Conservation (phyloP, 768 basidiomycete species). For the Boletellus ananas region DNA sequence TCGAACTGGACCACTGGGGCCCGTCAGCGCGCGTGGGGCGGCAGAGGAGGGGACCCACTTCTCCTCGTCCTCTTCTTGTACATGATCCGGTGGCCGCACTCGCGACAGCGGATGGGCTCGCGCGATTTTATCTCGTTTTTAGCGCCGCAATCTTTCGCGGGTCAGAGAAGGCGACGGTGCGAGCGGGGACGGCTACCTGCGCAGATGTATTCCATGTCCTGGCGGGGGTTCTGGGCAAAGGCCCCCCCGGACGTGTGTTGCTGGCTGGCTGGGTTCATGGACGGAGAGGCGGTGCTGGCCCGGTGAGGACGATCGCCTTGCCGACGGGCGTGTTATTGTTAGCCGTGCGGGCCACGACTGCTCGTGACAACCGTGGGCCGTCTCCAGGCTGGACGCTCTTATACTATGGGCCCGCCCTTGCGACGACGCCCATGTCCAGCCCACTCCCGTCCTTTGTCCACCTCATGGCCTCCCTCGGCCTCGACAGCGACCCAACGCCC, state of each 20-base stretch:
- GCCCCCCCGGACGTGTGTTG: slow-evolving; percentile 29
- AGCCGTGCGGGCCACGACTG: slow-evolving; percentile 31
- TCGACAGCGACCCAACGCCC: slow-evolving; percentile 47
- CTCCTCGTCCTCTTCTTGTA: slow-evolving; percentile 94
- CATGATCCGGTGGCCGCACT: slow-evolving; percentile 98
- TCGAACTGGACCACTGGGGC: slow-evolving; percentile 33
- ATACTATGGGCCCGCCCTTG: slow-evolving; percentile 22
- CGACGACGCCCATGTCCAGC: slow-evolving; percentile 45
- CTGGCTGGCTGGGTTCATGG: slow-evolving; percentile 39
- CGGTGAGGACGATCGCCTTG: slow-evolving; percentile 48
- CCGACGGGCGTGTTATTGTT: slow-evolving; percentile 52
- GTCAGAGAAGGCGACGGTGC: slow-evolving; percentile 11
- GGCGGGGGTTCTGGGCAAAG: slow-evolving; percentile 39
- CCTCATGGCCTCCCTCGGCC: slow-evolving; percentile 79
- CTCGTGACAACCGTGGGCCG: slow-evolving; percentile 37
- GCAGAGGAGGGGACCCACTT: slow-evolving; percentile 52
- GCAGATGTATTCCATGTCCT: slow-evolving; percentile 83
- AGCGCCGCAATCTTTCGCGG: slow-evolving; percentile 74
- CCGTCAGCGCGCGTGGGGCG: neutral
- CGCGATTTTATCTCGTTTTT: slow-evolving; percentile 88
- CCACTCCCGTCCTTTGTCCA: slow-evolving; percentile 83
- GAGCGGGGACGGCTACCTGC: slow-evolving; percentile 53
- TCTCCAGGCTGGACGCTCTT: slow-evolving; percentile 28
- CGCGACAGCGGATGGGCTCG: slow-evolving; percentile 92
- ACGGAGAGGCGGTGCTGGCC: slow-evolving; percentile 16